Conservation (phyloP, 768 basidiomycete genomes). For the Bullera alba region DNA sequence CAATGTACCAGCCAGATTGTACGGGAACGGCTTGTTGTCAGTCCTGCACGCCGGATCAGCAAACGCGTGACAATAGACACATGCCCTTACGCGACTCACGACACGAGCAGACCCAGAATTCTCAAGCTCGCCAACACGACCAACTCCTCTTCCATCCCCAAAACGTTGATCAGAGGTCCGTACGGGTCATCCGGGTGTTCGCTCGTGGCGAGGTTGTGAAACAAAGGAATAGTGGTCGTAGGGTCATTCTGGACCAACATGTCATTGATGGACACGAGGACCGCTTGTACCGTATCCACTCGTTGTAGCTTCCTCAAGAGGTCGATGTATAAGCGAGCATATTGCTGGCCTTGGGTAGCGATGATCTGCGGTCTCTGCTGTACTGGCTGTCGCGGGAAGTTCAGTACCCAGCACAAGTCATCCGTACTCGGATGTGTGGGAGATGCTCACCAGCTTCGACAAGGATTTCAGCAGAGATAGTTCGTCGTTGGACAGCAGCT, state of each 20-base stretch:
- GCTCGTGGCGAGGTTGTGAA: conserved; percentile 24
- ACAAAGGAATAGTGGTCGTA: conserved; percentile 32
- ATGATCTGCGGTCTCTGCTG: conserved; percentile 58
- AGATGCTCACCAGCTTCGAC: conserved; percentile 62
- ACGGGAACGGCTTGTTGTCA: conserved; percentile 38
- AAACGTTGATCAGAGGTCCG: conserved; percentile 52
- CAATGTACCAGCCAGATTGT: conserved; percentile 17
- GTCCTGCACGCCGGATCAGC: conserved; percentile 26
- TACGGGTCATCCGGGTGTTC: conserved; percentile 25
- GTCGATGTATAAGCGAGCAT: conserved; percentile 80
- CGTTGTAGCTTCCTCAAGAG: conserved; percentile 79
- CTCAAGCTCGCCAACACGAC: conserved; percentile 85
- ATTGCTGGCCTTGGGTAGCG: conserved; percentile 71
- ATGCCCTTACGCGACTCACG: conserved; percentile 47
- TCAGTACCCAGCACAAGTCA: neutral
- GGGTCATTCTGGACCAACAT: conserved; percentile 51
- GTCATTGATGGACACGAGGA: conserved; percentile 75
- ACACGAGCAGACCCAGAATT: conserved; percentile 77
- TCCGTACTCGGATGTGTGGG: neutral
- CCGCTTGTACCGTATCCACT: conserved; percentile 65
- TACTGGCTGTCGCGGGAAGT: conserved; percentile 17
- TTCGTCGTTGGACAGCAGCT: conserved; percentile 79
- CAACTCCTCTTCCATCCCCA: conserved; percentile 86
- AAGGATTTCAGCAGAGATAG: conserved; percentile 81
- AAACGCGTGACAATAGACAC: neutral